These are phyloP conservation scores for Sambucus nigra DNA, from an alignment of 129 eudicot genomes.

Conservation along the genomic window DNA sequence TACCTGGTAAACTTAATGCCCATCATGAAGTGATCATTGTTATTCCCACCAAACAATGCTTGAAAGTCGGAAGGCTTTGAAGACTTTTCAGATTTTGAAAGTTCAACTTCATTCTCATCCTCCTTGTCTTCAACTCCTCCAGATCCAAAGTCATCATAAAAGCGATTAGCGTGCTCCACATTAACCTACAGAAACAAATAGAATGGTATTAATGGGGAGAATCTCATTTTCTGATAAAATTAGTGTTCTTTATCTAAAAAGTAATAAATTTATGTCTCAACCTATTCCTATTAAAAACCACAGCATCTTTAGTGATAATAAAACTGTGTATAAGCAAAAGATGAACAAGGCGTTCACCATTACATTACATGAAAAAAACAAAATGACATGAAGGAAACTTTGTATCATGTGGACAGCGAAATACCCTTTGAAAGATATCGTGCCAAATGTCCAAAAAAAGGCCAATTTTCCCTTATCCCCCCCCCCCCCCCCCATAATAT, in stretches of 20 bases:
- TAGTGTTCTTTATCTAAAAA: not conserved
- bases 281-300: not conserved
- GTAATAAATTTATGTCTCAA: not conserved
- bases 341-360: too few species aligned
- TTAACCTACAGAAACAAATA: slow-evolving; percentile 36
- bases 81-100: slow-evolving; percentile 31
- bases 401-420: too few species aligned
- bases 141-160: slow-evolving; percentile 57
- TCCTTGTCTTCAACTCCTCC: slow-evolving; percentile 28
- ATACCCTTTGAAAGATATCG: too few species aligned
- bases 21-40: slow-evolving; percentile 67
- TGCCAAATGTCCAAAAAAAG: too few species aligned
- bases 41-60: slow-evolving; percentile 67
- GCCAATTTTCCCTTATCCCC: too few species aligned
- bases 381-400: too few species aligned
- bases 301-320: not conserved
- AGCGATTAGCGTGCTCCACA: slow-evolving; percentile 67
- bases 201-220: not conserved
- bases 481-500: too few species aligned
- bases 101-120: slow-evolving; percentile 33
- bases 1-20: slow-evolving; percentile 84
- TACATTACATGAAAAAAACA: too few species aligned
- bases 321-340: too few species aligned
- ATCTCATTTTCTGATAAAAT: not conserved
- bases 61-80: slow-evolving; percentile 74